phyloP scores from a whole-genome alignment of 148 eudicot genomes.

The Rhododendron henanense region DNA sequence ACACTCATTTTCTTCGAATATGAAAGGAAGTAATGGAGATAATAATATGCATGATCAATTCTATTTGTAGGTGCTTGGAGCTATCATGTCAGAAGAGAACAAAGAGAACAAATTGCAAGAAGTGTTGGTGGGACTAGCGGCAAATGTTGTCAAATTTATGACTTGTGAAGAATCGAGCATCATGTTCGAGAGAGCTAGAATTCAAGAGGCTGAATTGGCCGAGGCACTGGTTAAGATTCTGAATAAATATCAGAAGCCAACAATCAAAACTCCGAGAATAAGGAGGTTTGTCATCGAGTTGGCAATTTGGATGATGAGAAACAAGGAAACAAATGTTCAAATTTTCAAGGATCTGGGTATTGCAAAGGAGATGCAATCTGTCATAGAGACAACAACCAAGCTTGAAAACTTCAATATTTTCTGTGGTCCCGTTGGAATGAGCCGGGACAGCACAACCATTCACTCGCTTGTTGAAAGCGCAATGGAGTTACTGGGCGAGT shows the following conservation, averaged over 20 bases:
- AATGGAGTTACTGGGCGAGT: constrained; percentile 32
- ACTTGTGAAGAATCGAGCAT: constrained; percentile 37
- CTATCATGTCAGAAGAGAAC: constrained; percentile 54
- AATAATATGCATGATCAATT: not conserved
- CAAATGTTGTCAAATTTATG: constrained; percentile 61
- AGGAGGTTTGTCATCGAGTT: constrained; percentile 82
- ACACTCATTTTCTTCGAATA: not conserved
- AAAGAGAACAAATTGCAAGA: constrained; percentile 69
- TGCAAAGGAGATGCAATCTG: constrained; percentile 53
- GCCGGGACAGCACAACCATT: constrained; percentile 49
- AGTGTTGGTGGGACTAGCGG: constrained; percentile 86
- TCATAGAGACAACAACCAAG: constrained; percentile 74
- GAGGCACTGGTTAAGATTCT: constrained; percentile 48
- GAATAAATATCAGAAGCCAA: constrained; percentile 50
- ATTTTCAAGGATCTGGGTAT: constrained; percentile 52
- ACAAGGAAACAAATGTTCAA: constrained; percentile 29
- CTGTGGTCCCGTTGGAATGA: constrained; percentile 75
- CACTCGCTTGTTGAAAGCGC: constrained; percentile 63
- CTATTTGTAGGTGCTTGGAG: constrained; percentile 52
- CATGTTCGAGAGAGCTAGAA: constrained; percentile 39
- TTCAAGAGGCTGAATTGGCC: constrained; percentile 51
- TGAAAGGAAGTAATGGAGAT: not conserved
- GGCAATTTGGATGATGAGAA: constrained; percentile 82
- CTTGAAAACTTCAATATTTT: constrained; percentile 72
- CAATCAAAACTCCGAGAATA: constrained; percentile 56